Base-by-base conservation (phyloP, 176 grass and related monocot genomes). In the Tuctoria greenei region DNA sequence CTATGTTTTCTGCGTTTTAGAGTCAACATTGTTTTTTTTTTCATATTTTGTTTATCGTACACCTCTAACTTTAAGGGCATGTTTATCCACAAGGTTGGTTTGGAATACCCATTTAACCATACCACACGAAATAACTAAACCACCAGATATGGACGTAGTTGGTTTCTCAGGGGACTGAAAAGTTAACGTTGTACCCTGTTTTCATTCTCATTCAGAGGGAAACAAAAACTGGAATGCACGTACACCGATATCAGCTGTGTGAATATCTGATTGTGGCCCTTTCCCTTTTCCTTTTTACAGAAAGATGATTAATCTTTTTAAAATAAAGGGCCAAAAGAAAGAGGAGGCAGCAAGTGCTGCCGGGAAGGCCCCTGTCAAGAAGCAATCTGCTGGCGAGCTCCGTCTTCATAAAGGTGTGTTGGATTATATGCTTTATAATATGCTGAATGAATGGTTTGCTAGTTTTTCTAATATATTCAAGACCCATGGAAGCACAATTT, bases 231-330 rank as follows among this genome's bases (percentile, higher is more conserved):
- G 17, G 17, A 35, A 12, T 46, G 35, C 47, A 47, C 54, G 6
- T 17, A 23, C 55, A 66, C 12, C 3, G 11, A 10, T 72, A 10
- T 56, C 62, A 51, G 8, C 26, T 71, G 0, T 58, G 10, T 58
- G 23, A 58, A 58, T 58, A 1, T 50, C 41, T 82, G 21, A 65
- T 66, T 71, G 31, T 83, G 51, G 31, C 66, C 47, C 0, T 31
- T 31, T 31, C n/a, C n/a, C 42, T 47, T 85, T 73, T 45, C 23
- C n/a, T 6, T 16, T 75, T 41, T 79, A 43, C 66, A 87, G 82
- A 81, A 88, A 64, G 49, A 95, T 95, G 92, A 91, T 95, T 74
- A 95, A 91, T 60, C 88, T 95, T 71, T 86, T 95, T 59, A 95
- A 95, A 84, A 91, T 95, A 81, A 95, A 95, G 74, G 92, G 81